Conservation (phyloP, 2,329 filamentous ascomycete species). For the Cadophora sp. region DNA sequence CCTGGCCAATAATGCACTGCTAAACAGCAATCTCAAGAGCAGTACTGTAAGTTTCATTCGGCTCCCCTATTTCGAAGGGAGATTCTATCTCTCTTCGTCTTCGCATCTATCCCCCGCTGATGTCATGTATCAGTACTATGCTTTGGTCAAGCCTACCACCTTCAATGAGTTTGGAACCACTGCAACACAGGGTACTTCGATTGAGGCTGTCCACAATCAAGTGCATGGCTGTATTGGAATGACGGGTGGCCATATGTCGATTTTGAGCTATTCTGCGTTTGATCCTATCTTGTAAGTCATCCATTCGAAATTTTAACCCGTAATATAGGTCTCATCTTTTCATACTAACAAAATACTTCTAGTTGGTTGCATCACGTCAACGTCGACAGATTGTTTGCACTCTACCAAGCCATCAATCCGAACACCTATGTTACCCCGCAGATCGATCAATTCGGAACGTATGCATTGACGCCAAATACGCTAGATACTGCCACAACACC, state of each 20-base stretch:
- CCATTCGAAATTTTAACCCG: neutral
- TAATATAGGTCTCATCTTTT: neutral
- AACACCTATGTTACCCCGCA: conserved; percentile 41
- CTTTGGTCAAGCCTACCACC: conserved; percentile 48
- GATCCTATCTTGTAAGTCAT: conserved; percentile 54
- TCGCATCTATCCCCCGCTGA: neutral
- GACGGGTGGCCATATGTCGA: conserved; percentile 47
- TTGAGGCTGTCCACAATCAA: conserved; percentile 54
- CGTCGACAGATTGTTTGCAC: conserved; percentile 64
- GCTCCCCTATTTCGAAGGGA: neutral
- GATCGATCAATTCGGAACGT: conserved; percentile 44
- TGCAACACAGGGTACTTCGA: conserved; percentile 42
- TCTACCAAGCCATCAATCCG: conserved; percentile 54
- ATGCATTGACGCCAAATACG: conserved; percentile 35
- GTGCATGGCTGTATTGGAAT: conserved; percentile 51
- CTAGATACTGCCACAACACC: conserved; percentile 41
- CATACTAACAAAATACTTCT: neutral
- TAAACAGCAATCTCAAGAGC: conserved; percentile 37
- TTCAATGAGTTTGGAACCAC: conserved; percentile 51
- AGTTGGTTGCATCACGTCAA: conserved; percentile 62
- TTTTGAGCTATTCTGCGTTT: conserved; percentile 51
- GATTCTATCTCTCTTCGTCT: neutral
- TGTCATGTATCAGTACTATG: conserved; percentile 47
- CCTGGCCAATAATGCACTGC: conserved; percentile 27
- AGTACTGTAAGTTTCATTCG: conserved; percentile 28